Conservation (phyloP, 768 basidiomycete genomes). For the Mrakia blollopis region DNA sequence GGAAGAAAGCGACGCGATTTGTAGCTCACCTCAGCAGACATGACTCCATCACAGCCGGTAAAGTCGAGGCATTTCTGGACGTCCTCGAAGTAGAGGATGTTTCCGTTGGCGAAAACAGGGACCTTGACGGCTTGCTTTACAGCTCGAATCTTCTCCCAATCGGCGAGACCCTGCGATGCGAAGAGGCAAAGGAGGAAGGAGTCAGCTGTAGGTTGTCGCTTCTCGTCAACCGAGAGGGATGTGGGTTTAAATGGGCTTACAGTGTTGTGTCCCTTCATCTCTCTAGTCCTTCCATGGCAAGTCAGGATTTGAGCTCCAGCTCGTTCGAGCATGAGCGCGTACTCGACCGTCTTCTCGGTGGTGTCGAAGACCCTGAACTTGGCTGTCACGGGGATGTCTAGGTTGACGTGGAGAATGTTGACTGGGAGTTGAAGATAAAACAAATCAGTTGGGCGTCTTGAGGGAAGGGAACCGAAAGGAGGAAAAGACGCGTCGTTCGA, state of each 20-base stretch:
- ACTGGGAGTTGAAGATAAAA: constrained; percentile 51
- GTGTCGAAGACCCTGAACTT: constrained; percentile 90
- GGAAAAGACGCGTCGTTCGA: neutral
- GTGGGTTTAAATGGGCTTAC: constrained; percentile 49
- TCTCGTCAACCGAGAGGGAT: too few relatives aligned
- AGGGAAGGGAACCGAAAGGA: neutral
- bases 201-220: neutral
- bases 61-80: constrained; percentile 68
- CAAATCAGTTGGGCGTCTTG: too few relatives aligned
- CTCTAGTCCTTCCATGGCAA: constrained; percentile 84
- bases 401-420: constrained; percentile 73
- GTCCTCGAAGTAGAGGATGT: constrained; percentile 82
- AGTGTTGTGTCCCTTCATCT: constrained; percentile 80
- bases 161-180: constrained; percentile 64
- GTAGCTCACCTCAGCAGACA: constrained; percentile 67
- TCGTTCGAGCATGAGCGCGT: constrained; percentile 90
- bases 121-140: constrained; percentile 85
- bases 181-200: neutral
- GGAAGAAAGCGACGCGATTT: neutral
- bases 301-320: constrained; percentile 94
- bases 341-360: constrained; percentile 80
- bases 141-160: constrained; percentile 81
- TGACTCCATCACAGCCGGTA: constrained; percentile 86
- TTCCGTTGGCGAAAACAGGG: constrained; percentile 96
- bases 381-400: constrained; percentile 88